These are phyloP conservation scores for Populus alba DNA, from an alignment of 345 rosid species.

Conservation along the genomic window DNA sequence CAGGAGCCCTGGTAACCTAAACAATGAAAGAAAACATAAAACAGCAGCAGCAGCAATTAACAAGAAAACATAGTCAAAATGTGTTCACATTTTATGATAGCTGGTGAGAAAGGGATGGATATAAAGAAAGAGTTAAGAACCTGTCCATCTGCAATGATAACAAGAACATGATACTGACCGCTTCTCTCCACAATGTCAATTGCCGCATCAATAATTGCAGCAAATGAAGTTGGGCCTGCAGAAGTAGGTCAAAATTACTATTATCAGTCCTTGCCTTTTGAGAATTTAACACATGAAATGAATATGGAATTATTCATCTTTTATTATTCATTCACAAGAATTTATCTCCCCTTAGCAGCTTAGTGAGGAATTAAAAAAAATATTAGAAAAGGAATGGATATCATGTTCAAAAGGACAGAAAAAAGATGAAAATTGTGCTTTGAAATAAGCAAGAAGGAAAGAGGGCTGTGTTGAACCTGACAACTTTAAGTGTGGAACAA, in stretches of 20 bases:
- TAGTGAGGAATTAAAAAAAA: neutral
- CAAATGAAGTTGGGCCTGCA: slow-evolving; percentile 95
- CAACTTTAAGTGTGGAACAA: slow-evolving; percentile 65
- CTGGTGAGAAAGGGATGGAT: neutral
- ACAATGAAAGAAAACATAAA: neutral
- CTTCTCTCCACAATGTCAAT: slow-evolving; percentile 71
- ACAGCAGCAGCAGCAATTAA: neutral
- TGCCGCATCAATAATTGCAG: slow-evolving; percentile 81
- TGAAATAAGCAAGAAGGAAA: slow-evolving; percentile 7
- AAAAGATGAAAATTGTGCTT: neutral
- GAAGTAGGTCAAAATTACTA: neutral
- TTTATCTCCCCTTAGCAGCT: neutral
- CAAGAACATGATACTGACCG: slow-evolving; percentile 84
- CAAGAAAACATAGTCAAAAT: neutral
- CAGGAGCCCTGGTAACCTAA: slow-evolving; percentile 72
- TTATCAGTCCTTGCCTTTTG: neutral
- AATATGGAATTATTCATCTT: neutral
- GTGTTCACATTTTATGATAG: neutral
- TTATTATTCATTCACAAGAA: neutral
- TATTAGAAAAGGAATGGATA: neutral
- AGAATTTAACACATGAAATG: neutral
- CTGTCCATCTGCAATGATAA: slow-evolving; percentile 95
- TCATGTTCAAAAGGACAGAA: neutral
- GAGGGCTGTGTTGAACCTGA: slow-evolving; percentile 49
- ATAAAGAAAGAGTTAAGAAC: slow-evolving; percentile 24